Base-by-base conservation (phyloP, 441 rosid genomes). In the Hura crepitans region DNA sequence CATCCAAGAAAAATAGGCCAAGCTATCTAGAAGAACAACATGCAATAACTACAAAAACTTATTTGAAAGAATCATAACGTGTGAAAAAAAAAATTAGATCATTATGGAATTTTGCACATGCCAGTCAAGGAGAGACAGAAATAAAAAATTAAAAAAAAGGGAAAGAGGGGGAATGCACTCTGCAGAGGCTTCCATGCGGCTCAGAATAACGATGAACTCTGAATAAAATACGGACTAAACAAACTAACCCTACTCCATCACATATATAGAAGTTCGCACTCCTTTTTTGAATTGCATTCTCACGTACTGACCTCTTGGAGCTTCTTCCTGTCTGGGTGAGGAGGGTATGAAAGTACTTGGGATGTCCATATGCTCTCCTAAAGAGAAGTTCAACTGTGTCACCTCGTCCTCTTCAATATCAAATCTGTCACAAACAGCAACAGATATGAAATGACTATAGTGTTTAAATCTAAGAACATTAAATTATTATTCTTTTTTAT, bases 341-440 rank as follows among this genome's bases (percentile, higher is more conserved):
- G 93, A 85, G 54, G 85, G 88, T 73, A 82, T 69, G 49, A 78
- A 72, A 55, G 80, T 81, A 57, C 80, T 51, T 71, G 91, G 87
- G 62, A 84, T 78, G 27, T 81, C 84, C 62, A 76, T 70, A 30
- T 80, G 82, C 62, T 83, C 95, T 74, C 76, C 89, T 31, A 81
- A 62, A 75, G 77, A 73, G 71, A 86, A 80, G 79, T 88, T 83
- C 69, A 63, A 31, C 68, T 86, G 88, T 58, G 91, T 87, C 65
- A 89, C 91, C 49, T 76, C 89, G 45, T 87, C 92, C 62, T 82
- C 96, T 75, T 84, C 93, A 69, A 81, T 80, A 74, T 94, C 97
- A 77, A 94, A 91, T 80, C 97, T 91, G 87, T 77, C 62, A 39
- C 60, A 59, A 49, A n/a, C 75, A 71, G 58, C 53, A 60, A 67